Percentiles rank a stretch among this genome's conserved stretches.
Evolutionary conservation across 306 rosid species (phyloP).

Genomic region (Prunus dulcis): DNA sequence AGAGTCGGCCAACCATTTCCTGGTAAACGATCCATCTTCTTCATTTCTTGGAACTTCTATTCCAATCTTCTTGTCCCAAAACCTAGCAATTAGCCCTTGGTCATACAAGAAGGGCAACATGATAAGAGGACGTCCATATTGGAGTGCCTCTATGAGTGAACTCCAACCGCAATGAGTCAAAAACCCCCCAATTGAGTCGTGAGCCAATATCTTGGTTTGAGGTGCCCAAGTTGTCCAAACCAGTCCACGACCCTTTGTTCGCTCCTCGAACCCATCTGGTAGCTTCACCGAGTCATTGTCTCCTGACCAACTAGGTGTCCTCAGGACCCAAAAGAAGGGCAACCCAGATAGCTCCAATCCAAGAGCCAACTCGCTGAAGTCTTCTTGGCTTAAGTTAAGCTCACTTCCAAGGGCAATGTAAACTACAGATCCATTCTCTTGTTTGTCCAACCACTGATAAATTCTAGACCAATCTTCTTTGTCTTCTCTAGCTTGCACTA

Average conservation of each 20-base stretch:
- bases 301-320: slow-evolving; percentile 6
- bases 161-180: slow-evolving; percentile 58
- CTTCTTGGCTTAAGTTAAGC: slow-evolving; percentile 19
- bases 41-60: slow-evolving; percentile 28
- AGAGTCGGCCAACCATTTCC: slow-evolving; percentile 22
- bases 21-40: slow-evolving; percentile 26
- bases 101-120: slow-evolving; percentile 21
- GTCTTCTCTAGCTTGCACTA: not conserved
- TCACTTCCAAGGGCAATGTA: slow-evolving; percentile 60
- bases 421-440: slow-evolving; percentile 34
- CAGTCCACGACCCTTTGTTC: slow-evolving; percentile 36
- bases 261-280: slow-evolving; percentile 53
- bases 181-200: slow-evolving; percentile 46
- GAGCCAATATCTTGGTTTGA: slow-evolving; percentile 48
- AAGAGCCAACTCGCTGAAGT: slow-evolving; percentile 37
- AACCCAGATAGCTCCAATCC: slow-evolving; percentile 46
- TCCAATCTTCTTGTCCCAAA: slow-evolving; percentile 33
- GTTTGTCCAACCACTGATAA: slow-evolving; percentile 22
- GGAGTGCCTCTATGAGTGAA: slow-evolving; percentile 39
- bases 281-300: slow-evolving; percentile 27
- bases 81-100: slow-evolving; percentile 26
- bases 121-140: slow-evolving; percentile 8
- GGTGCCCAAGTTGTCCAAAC: slow-evolving; percentile 60
- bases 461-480: slow-evolving; percentile 19
- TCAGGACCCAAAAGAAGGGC: slow-evolving; percentile 61